phyloP scores from a whole-genome alignment of 1,139 yeast species.

The Pichia terricola region DNA sequence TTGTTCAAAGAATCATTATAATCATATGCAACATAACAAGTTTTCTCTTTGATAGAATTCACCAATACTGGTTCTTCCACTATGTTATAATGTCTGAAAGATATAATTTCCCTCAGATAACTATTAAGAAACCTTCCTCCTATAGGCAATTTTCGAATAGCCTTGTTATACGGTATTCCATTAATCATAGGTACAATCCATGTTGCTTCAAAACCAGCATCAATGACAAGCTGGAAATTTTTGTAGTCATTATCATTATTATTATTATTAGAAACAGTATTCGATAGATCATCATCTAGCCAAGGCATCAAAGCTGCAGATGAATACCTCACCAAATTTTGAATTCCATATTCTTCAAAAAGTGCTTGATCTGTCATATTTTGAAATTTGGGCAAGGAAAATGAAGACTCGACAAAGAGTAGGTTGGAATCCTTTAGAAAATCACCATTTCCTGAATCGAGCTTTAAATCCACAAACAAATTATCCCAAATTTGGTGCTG shows the following conservation, averaged over 20 bases:
- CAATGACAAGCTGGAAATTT: conserved; percentile 74
- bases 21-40: conserved; percentile 65
- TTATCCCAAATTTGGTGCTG: conserved; percentile 94
- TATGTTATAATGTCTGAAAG: conserved; percentile 89
- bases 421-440: conserved; percentile 44
- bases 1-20: conserved; percentile 48
- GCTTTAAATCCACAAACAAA: conserved; percentile 33
- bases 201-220: conserved; percentile 81
- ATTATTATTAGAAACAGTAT: conserved; percentile 9
- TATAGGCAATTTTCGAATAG: conserved; percentile 63
- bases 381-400: conserved; percentile 74
- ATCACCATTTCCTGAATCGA: conserved; percentile 29
- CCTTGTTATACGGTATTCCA: conserved; percentile 72
- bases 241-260: conserved; percentile 9
- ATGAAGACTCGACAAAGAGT: conserved; percentile 68
- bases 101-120: conserved; percentile 68
- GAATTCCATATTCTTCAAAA: conserved; percentile 88
- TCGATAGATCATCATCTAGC: conserved; percentile 22
- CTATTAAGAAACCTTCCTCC: conserved; percentile 87
- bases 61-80: conserved; percentile 83
- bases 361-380: conserved; percentile 84
- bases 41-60: conserved; percentile 74
- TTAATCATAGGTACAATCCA: conserved; percentile 80
- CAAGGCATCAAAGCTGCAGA: conserved; percentile 70
- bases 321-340: conserved; percentile 51